Conservation (phyloP, 768 basidiomycete species). For the Sutorius australiensis region DNA sequence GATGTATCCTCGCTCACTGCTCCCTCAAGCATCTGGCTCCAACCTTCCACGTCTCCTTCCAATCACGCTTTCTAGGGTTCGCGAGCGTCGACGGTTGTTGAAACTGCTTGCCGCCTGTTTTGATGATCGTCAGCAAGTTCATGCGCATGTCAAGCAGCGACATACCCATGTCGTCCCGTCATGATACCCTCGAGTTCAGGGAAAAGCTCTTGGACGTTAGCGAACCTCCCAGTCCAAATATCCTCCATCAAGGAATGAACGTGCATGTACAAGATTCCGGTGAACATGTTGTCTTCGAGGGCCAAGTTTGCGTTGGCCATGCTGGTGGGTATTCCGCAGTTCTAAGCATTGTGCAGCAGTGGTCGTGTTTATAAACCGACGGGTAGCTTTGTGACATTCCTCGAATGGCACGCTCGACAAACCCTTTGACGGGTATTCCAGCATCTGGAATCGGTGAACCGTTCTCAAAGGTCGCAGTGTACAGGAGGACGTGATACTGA, state of each 20-base stretch:
- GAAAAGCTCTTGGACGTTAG: not conserved
- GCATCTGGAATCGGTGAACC: no score
- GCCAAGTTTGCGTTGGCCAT: not conserved
- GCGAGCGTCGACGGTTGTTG: not conserved
- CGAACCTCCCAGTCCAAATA: not conserved
- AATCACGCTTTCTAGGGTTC: not conserved
- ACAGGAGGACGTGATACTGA: not conserved
- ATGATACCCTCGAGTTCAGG: not conserved
- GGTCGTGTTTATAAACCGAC: not conserved
- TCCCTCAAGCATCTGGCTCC: not conserved
- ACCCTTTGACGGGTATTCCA: not conserved
- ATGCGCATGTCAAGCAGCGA: not conserved
- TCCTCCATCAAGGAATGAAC: not conserved
- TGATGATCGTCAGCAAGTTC: not conserved
- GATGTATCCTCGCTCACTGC: not conserved
- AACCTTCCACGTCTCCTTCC: not conserved
- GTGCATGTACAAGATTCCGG: not conserved
- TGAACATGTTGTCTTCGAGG: not conserved
- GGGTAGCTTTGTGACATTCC: not conserved
- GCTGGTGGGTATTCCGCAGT: not conserved
- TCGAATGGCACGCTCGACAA: not conserved
- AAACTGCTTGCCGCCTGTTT: not conserved
- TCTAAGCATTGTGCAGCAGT: not conserved
- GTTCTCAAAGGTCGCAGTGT: not conserved
- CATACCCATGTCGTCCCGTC: not conserved